Evolutionary conservation across 2,329 filamentous ascomycete species (phyloP).

Genomic region (Monilinia vaccinii-corymbosi): DNA sequence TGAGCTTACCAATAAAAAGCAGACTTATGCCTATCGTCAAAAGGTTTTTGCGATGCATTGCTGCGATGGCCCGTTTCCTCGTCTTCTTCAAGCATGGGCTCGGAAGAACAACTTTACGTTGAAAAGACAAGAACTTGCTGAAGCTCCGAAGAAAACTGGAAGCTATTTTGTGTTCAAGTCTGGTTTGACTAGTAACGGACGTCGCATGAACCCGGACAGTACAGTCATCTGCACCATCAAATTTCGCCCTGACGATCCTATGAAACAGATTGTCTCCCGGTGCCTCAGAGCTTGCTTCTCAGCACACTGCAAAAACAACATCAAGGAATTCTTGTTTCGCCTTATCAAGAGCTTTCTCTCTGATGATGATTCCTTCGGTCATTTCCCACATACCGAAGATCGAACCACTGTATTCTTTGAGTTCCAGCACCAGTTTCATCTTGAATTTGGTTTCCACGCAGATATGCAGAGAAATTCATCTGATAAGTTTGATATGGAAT

Average conservation of each 20-base stretch:
- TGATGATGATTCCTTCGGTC: slow-evolving; percentile 11
- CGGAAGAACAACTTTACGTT: slow-evolving; percentile 5
- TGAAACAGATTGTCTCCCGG: slow-evolving; percentile 15
- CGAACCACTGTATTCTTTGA: slow-evolving; percentile 13
- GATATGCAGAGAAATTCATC: neutral
- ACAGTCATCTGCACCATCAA: slow-evolving; percentile 22
- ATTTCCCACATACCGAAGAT: slow-evolving; percentile 10
- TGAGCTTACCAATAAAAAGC: neutral
- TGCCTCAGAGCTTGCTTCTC: slow-evolving; percentile 19
- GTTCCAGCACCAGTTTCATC: slow-evolving; percentile 20
- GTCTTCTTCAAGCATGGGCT: slow-evolving; percentile 17
- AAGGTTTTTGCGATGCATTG: slow-evolving; percentile 22
- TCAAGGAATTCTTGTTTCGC: slow-evolving; percentile 20
- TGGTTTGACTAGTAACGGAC: slow-evolving; percentile 1
- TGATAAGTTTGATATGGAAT: neutral
- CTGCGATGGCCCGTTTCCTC: slow-evolving; percentile 18
- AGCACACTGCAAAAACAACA: neutral
- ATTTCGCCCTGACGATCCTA: slow-evolving; percentile 11
- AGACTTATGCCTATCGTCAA: slow-evolving; percentile 20
- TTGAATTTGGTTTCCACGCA: slow-evolving; percentile 19
- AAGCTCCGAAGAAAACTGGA: slow-evolving; percentile 15
- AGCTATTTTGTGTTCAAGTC: slow-evolving; percentile 26
- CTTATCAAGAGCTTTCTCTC: slow-evolving; percentile 18
- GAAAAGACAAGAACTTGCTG: slow-evolving; percentile 4
- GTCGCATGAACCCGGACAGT: slow-evolving; percentile 10